These are phyloP conservation scores for Nitzschia putrida DNA, from an alignment of 108 stramenopile genomes.

Conservation along the genomic window DNA sequence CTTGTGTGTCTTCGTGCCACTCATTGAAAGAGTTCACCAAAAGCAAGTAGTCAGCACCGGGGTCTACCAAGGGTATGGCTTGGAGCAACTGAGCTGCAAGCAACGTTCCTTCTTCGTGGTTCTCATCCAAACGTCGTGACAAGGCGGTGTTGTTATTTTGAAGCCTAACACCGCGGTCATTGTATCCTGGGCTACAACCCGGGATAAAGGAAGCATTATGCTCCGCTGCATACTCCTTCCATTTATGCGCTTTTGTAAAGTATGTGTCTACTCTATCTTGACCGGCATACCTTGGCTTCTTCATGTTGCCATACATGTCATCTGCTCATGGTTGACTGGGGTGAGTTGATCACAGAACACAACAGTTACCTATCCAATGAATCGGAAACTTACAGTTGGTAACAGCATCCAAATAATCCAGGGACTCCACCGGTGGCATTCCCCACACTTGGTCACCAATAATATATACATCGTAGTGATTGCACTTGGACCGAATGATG, in stretches of 20 bases:
- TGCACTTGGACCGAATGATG: slow-evolving; percentile 25
- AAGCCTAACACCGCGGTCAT: slow-evolving; percentile 44
- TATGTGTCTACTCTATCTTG: slow-evolving; percentile 22
- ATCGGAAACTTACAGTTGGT: slow-evolving; percentile 46
- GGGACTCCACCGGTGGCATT: slow-evolving; percentile 12
- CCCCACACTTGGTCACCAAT: slow-evolving; percentile 49
- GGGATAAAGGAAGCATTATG: slow-evolving; percentile 34
- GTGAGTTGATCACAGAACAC: background rate
- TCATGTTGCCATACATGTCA: slow-evolving; percentile 28
- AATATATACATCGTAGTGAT: slow-evolving; percentile 32
- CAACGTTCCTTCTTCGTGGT: slow-evolving; percentile 30
- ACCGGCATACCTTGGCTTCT: slow-evolving; percentile 19
- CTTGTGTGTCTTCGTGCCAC: slow-evolving; percentile 54
- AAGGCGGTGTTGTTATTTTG: slow-evolving; percentile 35
- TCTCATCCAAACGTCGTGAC: slow-evolving; percentile 27
- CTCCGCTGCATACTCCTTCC: slow-evolving; percentile 31
- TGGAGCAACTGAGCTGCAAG: slow-evolving; percentile 26
- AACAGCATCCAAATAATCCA: slow-evolving; percentile 41
- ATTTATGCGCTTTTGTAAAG: slow-evolving; percentile 16
- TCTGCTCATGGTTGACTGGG: background rate
- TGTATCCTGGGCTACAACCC: slow-evolving; percentile 44
- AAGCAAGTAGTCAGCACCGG: slow-evolving; percentile 26
- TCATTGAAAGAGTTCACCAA: slow-evolving; percentile 54
- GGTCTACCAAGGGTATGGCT: slow-evolving; percentile 31
- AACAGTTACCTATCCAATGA: background rate